Evolutionary conservation across 345 rosid genomes (phyloP), one percentile per base, ranked within the genome.

Genomic region (Lumnitzera racemosa): DNA sequence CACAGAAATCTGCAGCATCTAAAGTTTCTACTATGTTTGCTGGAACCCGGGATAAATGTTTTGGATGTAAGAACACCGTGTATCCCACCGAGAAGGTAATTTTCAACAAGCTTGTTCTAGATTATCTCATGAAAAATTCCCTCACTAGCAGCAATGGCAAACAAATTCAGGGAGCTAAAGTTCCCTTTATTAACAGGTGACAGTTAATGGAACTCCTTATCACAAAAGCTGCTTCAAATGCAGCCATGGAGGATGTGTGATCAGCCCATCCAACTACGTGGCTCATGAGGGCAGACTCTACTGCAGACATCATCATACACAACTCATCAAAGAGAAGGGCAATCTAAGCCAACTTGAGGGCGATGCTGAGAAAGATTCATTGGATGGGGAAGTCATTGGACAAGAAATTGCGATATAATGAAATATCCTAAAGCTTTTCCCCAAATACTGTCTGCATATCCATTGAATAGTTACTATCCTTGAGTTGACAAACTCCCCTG

Each of bases 201-300:
- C 97, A 10, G 97, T 94, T 74, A 94, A 94, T 72, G 97, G 97
- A 46, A 90, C 95, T 64, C 76, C 88, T 49, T 90, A 94, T 74
- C 99, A 94, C 68, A 90, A 75, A 81, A 90, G 97, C 75, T 94
- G 99, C 67, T 94, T 94, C 95, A 94, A 94, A 80, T 94, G 99
- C 76, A 90, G 80, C 55, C 99, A 94, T 72, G 99, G 99, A 69
- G 97, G 99, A 10, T 94, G 99, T 48, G 76, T 77, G 12, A 90
- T 94, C 48, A 90, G 99, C 72, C 99, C 95, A 6, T 90, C 97
- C 43, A 94, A 89, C 76, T 94, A 94, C 69, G 72, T 89, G 53
- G 99, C 97, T 17, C 97, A 94, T 31, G 99, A 94, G 56, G 99
- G 99, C 13, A 76, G 87, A 69, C 90, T 94, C 68, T 94, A 90